A percentile compares a stretch with the other conserved stretches of the same genome.
phyloP scores from a whole-genome alignment of 176 grass and related monocot genomes.

The Oropetium thomaeum region DNA sequence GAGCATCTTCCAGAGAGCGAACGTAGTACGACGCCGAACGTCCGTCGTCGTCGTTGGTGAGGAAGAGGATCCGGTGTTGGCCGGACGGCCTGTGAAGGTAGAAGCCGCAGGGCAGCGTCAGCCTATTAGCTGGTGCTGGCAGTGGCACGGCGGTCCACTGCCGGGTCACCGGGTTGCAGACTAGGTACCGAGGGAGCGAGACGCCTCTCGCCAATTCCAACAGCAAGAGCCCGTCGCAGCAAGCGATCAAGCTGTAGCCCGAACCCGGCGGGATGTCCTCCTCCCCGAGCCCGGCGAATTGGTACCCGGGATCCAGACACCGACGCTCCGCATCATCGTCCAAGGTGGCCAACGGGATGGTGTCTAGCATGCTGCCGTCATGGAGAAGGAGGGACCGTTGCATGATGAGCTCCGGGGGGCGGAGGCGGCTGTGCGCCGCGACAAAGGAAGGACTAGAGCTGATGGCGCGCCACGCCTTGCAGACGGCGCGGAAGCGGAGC shows the following conservation, averaged over 20 bases:
- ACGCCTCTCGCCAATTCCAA: too few relatives aligned
- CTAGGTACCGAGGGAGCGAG: not conserved
- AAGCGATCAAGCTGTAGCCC: not conserved
- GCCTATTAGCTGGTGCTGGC: not conserved
- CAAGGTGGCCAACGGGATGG: too few relatives aligned
- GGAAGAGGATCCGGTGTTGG: slow-evolving; percentile 10
- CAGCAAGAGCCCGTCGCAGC: slow-evolving; percentile 16
- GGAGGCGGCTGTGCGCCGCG: not conserved
- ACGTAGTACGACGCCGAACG: not conserved
- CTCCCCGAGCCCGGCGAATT: too few relatives aligned
- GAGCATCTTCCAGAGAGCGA: not conserved
- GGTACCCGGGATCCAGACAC: not conserved
- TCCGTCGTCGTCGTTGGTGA: not conserved
- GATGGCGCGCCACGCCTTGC: not conserved
- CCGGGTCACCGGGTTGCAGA: slow-evolving; percentile 1
- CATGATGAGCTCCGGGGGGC: not conserved
- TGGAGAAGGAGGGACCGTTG: not conserved
- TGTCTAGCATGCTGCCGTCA: not conserved
- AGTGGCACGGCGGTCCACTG: not conserved
- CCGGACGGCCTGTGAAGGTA: slow-evolving; percentile 18
- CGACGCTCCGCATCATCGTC: not conserved
- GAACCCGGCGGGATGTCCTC: too few relatives aligned
- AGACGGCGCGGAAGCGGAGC: too few relatives aligned
- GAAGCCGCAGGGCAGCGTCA: not conserved
- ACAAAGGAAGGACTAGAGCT: not conserved